phyloP scores from a whole-genome alignment of 2,329 filamentous ascomycete genomes.

The Trichoderma gracile region DNA sequence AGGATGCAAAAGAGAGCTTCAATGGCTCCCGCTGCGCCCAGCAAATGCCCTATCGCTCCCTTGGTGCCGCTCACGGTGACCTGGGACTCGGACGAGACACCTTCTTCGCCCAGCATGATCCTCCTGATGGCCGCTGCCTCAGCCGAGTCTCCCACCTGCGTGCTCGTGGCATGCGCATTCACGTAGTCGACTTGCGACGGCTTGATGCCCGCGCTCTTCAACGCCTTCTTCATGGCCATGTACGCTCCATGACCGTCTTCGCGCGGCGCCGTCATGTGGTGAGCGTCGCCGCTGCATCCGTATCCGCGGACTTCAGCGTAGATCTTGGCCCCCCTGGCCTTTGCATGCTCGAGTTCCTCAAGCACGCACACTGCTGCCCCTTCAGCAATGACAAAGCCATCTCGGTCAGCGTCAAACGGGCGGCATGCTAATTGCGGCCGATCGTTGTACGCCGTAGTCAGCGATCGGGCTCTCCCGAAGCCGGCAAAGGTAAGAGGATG shows the following conservation, averaged over 20 bases:
- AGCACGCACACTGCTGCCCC: slow-evolving; percentile 85
- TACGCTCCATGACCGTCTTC: slow-evolving; percentile 80
- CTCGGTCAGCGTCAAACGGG: slow-evolving; percentile 78
- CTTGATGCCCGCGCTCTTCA: slow-evolving; percentile 68
- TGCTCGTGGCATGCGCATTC: slow-evolving; percentile 94
- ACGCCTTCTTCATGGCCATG: slow-evolving; percentile 79
- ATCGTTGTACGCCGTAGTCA: slow-evolving; percentile 80
- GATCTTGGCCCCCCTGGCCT: slow-evolving; percentile 72
- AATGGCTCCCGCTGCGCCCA: slow-evolving; percentile 87
- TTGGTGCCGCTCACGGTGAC: slow-evolving; percentile 93
- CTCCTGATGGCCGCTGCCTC: slow-evolving; percentile 81
- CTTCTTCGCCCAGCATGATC: slow-evolving; percentile 73
- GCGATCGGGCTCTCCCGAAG: slow-evolving; percentile 82
- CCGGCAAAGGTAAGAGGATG: slow-evolving; percentile 91
- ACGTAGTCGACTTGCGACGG: slow-evolving; percentile 82
- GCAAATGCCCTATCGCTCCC: slow-evolving; percentile 84
- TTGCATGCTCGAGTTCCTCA: slow-evolving; percentile 89
- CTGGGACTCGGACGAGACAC: slow-evolving; percentile 58
- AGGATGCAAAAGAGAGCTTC: slow-evolving; percentile 86
- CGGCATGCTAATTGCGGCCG: slow-evolving; percentile 70
- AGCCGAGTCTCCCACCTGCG: slow-evolving; percentile 78
- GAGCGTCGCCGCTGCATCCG: slow-evolving; percentile 83
- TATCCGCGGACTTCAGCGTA: slow-evolving; percentile 91
- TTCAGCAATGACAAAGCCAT: slow-evolving; percentile 91
- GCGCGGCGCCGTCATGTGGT: slow-evolving; percentile 90